Percentiles rank a stretch among this genome's conserved stretches.
phyloP scores from a whole-genome alignment of 2,329 filamentous ascomycete genomes.

The Alternaria sp. region DNA sequence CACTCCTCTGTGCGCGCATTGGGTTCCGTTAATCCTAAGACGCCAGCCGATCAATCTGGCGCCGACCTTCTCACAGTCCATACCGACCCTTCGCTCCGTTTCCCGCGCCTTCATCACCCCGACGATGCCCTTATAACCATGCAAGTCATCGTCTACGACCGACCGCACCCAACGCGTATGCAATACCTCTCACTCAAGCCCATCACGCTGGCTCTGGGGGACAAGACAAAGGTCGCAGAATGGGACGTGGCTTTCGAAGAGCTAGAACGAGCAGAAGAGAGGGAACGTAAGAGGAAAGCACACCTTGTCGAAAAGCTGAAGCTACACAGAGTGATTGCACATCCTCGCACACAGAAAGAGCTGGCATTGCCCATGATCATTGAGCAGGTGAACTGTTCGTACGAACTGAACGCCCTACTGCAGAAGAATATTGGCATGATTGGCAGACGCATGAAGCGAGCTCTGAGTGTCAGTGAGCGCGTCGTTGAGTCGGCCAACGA shows the following conservation, averaged over 20 bases:
- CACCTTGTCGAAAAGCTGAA: slow-evolving; percentile 85
- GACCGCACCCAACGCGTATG: slow-evolving; percentile 86
- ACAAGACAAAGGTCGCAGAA: slow-evolving; percentile 60
- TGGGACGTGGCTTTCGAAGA: slow-evolving; percentile 56
- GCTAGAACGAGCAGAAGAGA: slow-evolving; percentile 75
- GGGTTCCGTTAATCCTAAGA: slow-evolving; percentile 76
- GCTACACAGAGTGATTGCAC: slow-evolving; percentile 83
- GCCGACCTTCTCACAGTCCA: slow-evolving; percentile 73
- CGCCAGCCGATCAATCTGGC: slow-evolving; percentile 63
- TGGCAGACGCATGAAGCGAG: slow-evolving; percentile 80
- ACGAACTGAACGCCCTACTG: slow-evolving; percentile 83
- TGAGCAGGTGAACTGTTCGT: slow-evolving; percentile 95
- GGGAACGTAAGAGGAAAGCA: slow-evolving; percentile 67
- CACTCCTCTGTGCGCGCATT: slow-evolving; percentile 84
- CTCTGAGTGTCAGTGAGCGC: slow-evolving; percentile 90
- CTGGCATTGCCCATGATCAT: slow-evolving; percentile 80
- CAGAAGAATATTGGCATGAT: slow-evolving; percentile 91
- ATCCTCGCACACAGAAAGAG: slow-evolving; percentile 81
- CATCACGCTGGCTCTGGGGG: slow-evolving; percentile 82
- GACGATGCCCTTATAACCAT: slow-evolving; percentile 72
- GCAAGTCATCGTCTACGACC: slow-evolving; percentile 88
- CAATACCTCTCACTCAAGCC: slow-evolving; percentile 93
- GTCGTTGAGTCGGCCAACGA: slow-evolving; percentile 93
- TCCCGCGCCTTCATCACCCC: slow-evolving; percentile 78
- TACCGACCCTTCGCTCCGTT: slow-evolving; percentile 57